A percentile compares a stretch with the other conserved stretches of the same genome.
phyloP scores from a whole-genome alignment of 2,329 filamentous ascomycete genomes.

The Ascochyta viciae-villosae region DNA sequence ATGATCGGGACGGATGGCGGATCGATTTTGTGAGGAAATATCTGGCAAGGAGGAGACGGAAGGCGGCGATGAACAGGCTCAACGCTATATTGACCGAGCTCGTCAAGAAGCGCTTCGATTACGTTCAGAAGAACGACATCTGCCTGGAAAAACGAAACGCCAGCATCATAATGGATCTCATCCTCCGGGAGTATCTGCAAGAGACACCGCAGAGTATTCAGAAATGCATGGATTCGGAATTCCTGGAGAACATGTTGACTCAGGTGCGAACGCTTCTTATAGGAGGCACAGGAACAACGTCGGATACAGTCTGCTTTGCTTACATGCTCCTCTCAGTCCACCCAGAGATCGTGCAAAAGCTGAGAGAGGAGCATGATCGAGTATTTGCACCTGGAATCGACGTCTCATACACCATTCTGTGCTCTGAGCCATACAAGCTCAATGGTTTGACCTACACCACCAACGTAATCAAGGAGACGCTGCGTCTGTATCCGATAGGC shows the following conservation, averaged over 20 bases:
- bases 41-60: constrained; percentile 18
- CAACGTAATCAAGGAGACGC: constrained; percentile 61
- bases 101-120: constrained; percentile 49
- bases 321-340: constrained; percentile 41
- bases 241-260: constrained; percentile 46
- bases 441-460: constrained; percentile 61
- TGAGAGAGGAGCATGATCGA: constrained; percentile 59
- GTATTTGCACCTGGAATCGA: constrained; percentile 57
- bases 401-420: constrained; percentile 50
- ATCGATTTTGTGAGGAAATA: constrained; percentile 29
- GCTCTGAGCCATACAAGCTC: constrained; percentile 54
- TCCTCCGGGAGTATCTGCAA: constrained; percentile 38
- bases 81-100: constrained; percentile 43
- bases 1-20: constrained; percentile 20
- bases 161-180: constrained; percentile 46
- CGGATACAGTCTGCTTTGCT: constrained; percentile 39
- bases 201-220: constrained; percentile 17
- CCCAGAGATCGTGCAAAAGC: constrained; percentile 34
- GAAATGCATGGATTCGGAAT: constrained; percentile 39
- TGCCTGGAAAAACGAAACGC: constrained; percentile 47
- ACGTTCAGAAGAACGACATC: constrained; percentile 38
- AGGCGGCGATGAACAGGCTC: constrained; percentile 29
- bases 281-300: constrained; percentile 54
- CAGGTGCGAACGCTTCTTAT: constrained; percentile 52
- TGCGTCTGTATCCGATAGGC: constrained; percentile 61